Evolutionary conservation across 352 stramenopile species (phyloP), one percentile per base, ranked within the genome.

Genomic region (Discostella stelligera): DNA sequence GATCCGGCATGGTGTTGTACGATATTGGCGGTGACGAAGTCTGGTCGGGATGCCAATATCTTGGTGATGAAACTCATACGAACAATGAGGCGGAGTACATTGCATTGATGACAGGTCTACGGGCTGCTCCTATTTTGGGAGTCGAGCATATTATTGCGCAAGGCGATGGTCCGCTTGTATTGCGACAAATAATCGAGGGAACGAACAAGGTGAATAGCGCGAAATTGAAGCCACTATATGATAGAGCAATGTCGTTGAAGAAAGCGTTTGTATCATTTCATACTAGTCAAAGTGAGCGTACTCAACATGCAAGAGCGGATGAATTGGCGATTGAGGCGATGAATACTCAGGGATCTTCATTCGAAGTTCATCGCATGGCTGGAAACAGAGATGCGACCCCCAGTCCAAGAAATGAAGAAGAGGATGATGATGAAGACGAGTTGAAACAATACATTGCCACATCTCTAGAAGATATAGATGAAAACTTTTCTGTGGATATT

Each of bases 241-340:
- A 80, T 16, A 46, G 81, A 53, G 74, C 66, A 13, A 64, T 75
- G 16, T 55, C 74, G 13, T 3, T 90, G 10, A 79, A 62, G 3
- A 23, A 75, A 37, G 27, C 85, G 20, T 89, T 91, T 66, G 60
- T 71, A 54, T 75, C 66, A 13, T 90, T 86, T 83, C 23, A 85
- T 27, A 85, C 87, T 11, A 52, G 60, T 62, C 80, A 90, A 49
- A 88, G 91, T 71, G 64, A 58, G 50, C 64, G 88, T 32, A 72
- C 62, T 30, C 59, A 82, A 49, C 92, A 94, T 80, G 68, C 58
- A 48, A 79, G 86, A 41, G 89, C 89, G 4, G 86, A 92, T 70
- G 86, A 82, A 53, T 68, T 94, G 13, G 89, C 89, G 11, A 92
- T 90, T 63, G 59, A 83, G 70, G 89, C 86, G 9, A 92, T 92